These are phyloP conservation scores for Hanseniaspora vineae DNA, from an alignment of 805 yeast genomes.

Conservation along the genomic window DNA sequence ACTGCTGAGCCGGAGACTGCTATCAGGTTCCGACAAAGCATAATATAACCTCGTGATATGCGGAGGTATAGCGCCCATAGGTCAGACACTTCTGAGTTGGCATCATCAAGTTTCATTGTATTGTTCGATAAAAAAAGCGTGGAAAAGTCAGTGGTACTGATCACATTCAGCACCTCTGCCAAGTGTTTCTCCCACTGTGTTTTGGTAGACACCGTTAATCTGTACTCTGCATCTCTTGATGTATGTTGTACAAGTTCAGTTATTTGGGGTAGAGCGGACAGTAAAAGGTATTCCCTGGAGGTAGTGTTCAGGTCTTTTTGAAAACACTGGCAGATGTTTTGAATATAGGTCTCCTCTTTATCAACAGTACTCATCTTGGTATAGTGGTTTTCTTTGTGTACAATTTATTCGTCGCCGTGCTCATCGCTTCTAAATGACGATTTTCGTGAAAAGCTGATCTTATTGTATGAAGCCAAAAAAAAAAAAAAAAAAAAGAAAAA, in stretches of 20 bases:
- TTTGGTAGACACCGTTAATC: not conserved
- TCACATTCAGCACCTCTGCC: not conserved
- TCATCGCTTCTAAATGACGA: no score
- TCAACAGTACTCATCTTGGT: no score
- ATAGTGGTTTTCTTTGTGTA: no score
- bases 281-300: no score
- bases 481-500: not conserved
- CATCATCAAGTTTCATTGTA: not conserved
- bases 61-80: conserved; percentile 1
- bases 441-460: no score
- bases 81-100: not conserved
- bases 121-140: not conserved
- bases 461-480: not conserved
- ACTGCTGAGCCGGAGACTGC: not conserved
- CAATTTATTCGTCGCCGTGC: no score
- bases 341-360: no score
- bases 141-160: not conserved
- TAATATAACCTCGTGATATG: conserved; percentile 1
- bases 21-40: conserved; percentile 1
- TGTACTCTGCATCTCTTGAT: not conserved
- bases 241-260: not conserved
- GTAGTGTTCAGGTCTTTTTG: no score
- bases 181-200: not conserved
- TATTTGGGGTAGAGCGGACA: not conserved
- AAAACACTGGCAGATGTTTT: no score